Conservation (phyloP, 2,329 filamentous ascomycete genomes). For the Zarea fungicola region DNA sequence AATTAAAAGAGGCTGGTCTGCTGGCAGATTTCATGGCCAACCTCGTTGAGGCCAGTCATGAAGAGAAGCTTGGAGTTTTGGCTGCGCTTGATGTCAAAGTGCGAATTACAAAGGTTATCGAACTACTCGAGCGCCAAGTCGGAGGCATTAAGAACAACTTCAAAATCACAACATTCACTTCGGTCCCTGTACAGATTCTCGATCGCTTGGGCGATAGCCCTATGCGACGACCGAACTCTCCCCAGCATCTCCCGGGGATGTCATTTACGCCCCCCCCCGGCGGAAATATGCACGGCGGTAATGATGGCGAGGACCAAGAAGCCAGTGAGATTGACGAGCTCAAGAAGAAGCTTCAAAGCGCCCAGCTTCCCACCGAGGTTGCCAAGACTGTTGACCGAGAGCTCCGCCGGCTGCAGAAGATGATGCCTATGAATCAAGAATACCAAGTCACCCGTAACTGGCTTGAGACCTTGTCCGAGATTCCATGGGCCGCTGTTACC, state of each 20-base stretch:
- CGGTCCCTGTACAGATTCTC: constrained; percentile 57
- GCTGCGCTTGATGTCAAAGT: constrained; percentile 74
- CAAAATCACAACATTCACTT: constrained; percentile 73
- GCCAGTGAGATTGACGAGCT: constrained; percentile 87
- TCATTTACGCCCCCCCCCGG: constrained; percentile 27
- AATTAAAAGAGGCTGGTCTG: constrained; percentile 72
- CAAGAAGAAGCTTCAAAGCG: constrained; percentile 78
- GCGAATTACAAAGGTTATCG: constrained; percentile 74
- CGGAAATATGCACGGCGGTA: constrained; percentile 37
- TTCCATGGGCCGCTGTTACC: constrained; percentile 83
- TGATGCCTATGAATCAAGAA: constrained; percentile 93
- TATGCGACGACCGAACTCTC: constrained; percentile 25
- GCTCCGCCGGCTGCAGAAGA: constrained; percentile 81
- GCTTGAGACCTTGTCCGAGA: constrained; percentile 87
- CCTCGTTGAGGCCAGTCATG: constrained; percentile 77
- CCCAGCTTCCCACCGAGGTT: constrained; percentile 76
- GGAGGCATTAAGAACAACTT: constrained; percentile 80
- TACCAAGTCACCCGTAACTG: constrained; percentile 93
- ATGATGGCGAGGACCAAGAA: constrained; percentile 67
- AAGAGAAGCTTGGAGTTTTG: constrained; percentile 85
- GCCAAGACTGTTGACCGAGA: constrained; percentile 88
- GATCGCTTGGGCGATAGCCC: constrained; percentile 44
- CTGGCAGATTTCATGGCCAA: constrained; percentile 97
- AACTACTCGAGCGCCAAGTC: constrained; percentile 77
- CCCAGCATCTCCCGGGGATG: constrained; percentile 36